Percentiles rank a stretch among this genome's conserved stretches.
phyloP scores from a whole-genome alignment of 2,329 filamentous ascomycete genomes.

The Cladophialophora bantiana region DNA sequence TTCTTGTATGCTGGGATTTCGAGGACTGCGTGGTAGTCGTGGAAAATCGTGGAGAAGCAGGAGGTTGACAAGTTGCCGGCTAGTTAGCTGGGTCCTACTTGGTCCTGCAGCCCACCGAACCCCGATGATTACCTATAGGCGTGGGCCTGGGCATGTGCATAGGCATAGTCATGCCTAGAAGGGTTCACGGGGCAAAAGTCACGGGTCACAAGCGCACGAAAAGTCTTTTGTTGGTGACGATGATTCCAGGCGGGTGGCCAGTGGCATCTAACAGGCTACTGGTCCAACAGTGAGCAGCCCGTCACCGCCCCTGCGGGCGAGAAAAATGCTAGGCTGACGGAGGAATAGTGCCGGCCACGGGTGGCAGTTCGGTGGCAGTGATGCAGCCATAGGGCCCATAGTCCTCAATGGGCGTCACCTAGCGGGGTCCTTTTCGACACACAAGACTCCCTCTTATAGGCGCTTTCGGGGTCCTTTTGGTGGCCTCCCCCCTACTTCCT shows the following conservation, averaged over 20 bases:
- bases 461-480: background rate
- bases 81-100: background rate
- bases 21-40: background rate
- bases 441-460: conserved; percentile 2
- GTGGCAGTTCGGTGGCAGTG: background rate
- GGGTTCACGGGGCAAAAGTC: conserved; percentile 6
- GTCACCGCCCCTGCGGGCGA: conserved; percentile 25
- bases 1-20: conserved; percentile 2
- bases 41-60: conserved; percentile 5
- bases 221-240: conserved; percentile 5
- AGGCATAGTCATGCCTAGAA: background rate
- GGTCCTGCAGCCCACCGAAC: conserved; percentile 3
- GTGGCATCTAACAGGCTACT: background rate
- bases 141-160: too few species aligned
- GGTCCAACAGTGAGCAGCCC: conserved; percentile 1
- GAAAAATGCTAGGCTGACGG: conserved; percentile 20
- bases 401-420: background rate
- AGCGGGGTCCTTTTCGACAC: background rate
- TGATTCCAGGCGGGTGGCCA: background rate
- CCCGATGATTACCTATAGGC: background rate
- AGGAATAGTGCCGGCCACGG: conserved; percentile 8
- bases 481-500: background rate
- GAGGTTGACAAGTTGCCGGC: conserved; percentile 1
- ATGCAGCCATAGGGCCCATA: background rate
- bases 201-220: conserved; percentile 8